Conservation (phyloP, 305 asterid species). For the Rubia tinctorum region DNA sequence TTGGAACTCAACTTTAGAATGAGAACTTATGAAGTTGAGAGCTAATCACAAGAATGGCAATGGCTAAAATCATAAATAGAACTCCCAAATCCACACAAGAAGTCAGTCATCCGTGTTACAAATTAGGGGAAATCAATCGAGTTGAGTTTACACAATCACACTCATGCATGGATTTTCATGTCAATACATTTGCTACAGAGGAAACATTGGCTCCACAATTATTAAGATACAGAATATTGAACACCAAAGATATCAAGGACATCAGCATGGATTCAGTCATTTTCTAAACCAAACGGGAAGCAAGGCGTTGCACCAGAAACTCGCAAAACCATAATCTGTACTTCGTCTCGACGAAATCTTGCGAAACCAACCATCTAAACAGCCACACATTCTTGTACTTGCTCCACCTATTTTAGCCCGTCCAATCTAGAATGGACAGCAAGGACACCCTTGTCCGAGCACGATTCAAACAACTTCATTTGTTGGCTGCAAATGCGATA, state of each 20-base stretch:
- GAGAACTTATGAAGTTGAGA: background rate
- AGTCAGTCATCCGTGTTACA: background rate
- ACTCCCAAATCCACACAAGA: conserved; percentile 9
- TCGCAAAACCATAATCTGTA: conserved; percentile 14
- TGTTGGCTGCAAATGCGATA: conserved; percentile 49
- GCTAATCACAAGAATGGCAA: background rate
- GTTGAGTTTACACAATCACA: conserved; percentile 13
- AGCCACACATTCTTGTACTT: background rate
- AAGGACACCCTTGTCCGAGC: conserved; percentile 20
- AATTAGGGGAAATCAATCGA: conserved; percentile 8
- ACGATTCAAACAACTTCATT: conserved; percentile 35
- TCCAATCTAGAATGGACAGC: conserved; percentile 18
- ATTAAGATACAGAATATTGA: conserved; percentile 5
- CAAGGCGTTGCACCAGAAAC: background rate
- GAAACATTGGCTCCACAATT: conserved; percentile 15
- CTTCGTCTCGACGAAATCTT: background rate
- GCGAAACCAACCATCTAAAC: conserved; percentile 9
- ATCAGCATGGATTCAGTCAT: conserved; percentile 12
- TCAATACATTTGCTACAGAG: background rate
- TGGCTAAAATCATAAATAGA: background rate
- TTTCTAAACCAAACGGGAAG: background rate
- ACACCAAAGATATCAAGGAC: background rate
- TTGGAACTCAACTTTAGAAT: background rate
- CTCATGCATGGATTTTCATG: conserved; percentile 3
- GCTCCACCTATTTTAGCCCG: background rate